Base-by-base conservation (phyloP, 2,329 filamentous ascomycete genomes). In the Colletotrichum neosansevieriae region DNA sequence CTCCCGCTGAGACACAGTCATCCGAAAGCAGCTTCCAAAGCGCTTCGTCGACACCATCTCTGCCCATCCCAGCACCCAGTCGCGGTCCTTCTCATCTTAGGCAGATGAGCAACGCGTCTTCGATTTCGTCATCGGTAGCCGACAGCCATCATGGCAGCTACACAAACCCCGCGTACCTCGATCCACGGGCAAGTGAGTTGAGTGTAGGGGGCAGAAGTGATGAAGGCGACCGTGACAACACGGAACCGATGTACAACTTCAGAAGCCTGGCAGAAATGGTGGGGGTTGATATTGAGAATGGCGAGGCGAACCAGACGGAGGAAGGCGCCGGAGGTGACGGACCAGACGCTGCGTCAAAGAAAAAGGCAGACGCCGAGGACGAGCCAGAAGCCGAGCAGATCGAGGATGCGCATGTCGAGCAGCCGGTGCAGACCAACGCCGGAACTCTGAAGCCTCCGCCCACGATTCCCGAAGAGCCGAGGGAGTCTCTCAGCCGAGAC, bases 211-310 rank as follows among this genome's bases (percentile, higher is more conserved):
- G 77, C 15, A 80, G 80, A 62, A 82, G 81, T 63, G 81, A 83
- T 17, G 82, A 84, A 11, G 82, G 83, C 12, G 86, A 89, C 24
- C 79, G 82, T 6, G 85, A 86, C 24, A 82, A 84, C 4, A 81
- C 85, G 0, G 94, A 98, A 76, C 89, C 94, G 3, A 89, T 97
- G 87, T 96, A 97, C 79, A 98, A 97, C 78, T 98, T 98, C 76
- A 86, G 90, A 63, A 97, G 94, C 73, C 82, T 98, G 21, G 92
- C 93, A 2, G 92, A 93, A 70, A 93, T 97, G 77, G 92, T 98
- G 34, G 92, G 91, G 0, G 89, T 88, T 7, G 84, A 87, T 53
- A 80, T 89, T 38, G 86, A 88, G 58, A 81, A 82, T 2, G 77
- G 81, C 49, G 77, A 84, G 44, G 83, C 82, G 0, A 77, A 79